phyloP scores from a whole-genome alignment of 805 yeast species.

The Sungouiella blattae region DNA sequence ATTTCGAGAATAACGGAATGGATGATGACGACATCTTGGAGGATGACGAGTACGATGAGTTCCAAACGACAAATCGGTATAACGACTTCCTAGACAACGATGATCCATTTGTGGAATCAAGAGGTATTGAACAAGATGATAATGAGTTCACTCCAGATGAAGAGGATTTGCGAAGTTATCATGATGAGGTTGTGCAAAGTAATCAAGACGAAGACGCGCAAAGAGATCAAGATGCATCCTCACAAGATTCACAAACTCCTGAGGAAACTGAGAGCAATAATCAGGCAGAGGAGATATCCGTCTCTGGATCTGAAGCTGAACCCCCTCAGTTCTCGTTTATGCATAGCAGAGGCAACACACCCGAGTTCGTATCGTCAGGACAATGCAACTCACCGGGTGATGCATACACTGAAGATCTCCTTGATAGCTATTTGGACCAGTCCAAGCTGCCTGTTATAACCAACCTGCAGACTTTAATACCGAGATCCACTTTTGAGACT shows the following conservation, averaged over 20 bases:
- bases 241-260: too few species aligned
- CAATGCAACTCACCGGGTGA: not conserved
- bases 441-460: not conserved
- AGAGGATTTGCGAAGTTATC: too few species aligned
- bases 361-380: not conserved
- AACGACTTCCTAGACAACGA: conserved; percentile 16
- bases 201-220: not conserved
- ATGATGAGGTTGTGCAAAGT: too few species aligned
- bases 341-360: not conserved
- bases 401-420: conserved; percentile 7
- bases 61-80: conserved; percentile 5
- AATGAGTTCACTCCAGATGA: too few species aligned
- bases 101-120: too few species aligned
- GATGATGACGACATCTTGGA: conserved; percentile 24
- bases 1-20: conserved; percentile 41
- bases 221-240: not conserved
- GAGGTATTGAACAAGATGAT: too few species aligned
- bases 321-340: not conserved
- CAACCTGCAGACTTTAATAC: not conserved
- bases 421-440: conserved; percentile 13
- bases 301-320: too few species aligned
- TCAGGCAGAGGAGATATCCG: too few species aligned
- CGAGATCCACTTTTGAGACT: not conserved
- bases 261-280: too few species aligned
- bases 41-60: conserved; percentile 16